phyloP scores from a whole-genome alignment of 345 rosid species.

The Combretum micranthum region DNA sequence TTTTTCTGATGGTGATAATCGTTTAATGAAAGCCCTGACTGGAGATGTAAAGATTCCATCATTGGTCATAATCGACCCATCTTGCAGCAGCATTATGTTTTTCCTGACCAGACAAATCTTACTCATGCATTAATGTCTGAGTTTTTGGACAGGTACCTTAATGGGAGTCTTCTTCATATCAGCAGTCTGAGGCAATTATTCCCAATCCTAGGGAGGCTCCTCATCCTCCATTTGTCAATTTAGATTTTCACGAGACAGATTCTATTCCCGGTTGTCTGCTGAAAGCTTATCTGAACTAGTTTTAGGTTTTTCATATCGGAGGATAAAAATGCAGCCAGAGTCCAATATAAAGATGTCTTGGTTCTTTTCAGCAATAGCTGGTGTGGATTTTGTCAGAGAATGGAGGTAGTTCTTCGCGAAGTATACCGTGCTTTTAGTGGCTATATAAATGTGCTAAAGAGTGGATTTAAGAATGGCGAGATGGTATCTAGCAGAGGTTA shows the following conservation, averaged over 20 bases:
- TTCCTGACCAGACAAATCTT: conserved; percentile 26
- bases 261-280: conserved; percentile 57
- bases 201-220: conserved; percentile 37
- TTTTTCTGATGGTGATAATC: conserved; percentile 72
- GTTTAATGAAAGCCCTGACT: conserved; percentile 51
- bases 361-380: conserved; percentile 78
- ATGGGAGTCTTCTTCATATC: conserved; percentile 58
- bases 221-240: conserved; percentile 72
- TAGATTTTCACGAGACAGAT: conserved; percentile 73
- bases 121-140: conserved; percentile 37
- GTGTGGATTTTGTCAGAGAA: conserved; percentile 97
- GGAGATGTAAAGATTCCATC: conserved; percentile 73
- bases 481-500: conserved; percentile 32
- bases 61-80: conserved; percentile 61
- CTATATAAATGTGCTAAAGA: conserved; percentile 31
- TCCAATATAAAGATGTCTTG: conserved; percentile 65
- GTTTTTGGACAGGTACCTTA: conserved; percentile 53
- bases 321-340: conserved; percentile 23
- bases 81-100: conserved; percentile 59
- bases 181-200: conserved; percentile 39
- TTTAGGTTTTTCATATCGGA: conserved; percentile 44
- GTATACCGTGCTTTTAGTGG: conserved; percentile 60
- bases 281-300: conserved; percentile 48
- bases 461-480: conserved; percentile 31
- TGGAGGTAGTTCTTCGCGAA: conserved; percentile 85